phyloP scores from a whole-genome alignment of 768 basidiomycete species.

The Cubamyces sp. region DNA sequence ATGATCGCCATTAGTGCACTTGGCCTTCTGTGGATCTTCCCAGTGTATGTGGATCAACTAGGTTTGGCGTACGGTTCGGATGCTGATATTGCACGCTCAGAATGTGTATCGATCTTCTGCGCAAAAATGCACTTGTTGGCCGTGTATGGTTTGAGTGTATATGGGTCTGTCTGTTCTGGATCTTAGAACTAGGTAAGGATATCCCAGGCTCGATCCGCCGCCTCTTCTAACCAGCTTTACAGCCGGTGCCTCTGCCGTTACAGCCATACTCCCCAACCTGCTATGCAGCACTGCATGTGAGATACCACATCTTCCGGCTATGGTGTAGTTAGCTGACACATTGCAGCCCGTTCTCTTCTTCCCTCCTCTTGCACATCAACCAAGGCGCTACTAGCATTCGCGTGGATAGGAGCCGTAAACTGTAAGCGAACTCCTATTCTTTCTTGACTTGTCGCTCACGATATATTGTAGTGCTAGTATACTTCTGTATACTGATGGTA shows the following conservation, averaged over 20 bases:
- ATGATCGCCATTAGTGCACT: slow-evolving; percentile 62
- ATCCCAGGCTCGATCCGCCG: neutral
- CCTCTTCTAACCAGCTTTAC: slow-evolving; percentile 5
- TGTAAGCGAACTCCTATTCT: slow-evolving; percentile 11
- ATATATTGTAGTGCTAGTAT: slow-evolving; percentile 53
- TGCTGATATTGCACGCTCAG: slow-evolving; percentile 33
- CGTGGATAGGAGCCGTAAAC: slow-evolving; percentile 45
- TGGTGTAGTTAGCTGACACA: neutral
- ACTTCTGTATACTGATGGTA: slow-evolving; percentile 54
- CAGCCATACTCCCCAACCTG: slow-evolving; percentile 41
- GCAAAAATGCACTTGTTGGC: slow-evolving; percentile 52
- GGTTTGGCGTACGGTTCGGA: neutral
- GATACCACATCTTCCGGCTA: neutral
- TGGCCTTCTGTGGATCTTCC: slow-evolving; percentile 60
- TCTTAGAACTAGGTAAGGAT: slow-evolving; percentile 60
- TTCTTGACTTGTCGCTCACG: slow-evolving; percentile 3
- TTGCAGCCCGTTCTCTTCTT: slow-evolving; percentile 13
- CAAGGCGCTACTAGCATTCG: slow-evolving; percentile 59
- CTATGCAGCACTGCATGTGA: slow-evolving; percentile 37
- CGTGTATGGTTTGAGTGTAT: slow-evolving; percentile 74
- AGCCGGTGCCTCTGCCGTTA: slow-evolving; percentile 59
- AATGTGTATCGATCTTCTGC: slow-evolving; percentile 61
- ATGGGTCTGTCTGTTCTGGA: slow-evolving; percentile 62
- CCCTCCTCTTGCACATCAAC: slow-evolving; percentile 53
- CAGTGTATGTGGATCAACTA: slow-evolving; percentile 48